Evolutionary conservation across 495 filamentous ascomycete genomes (phyloP).

Genomic region (Penicillium nucicola): DNA sequence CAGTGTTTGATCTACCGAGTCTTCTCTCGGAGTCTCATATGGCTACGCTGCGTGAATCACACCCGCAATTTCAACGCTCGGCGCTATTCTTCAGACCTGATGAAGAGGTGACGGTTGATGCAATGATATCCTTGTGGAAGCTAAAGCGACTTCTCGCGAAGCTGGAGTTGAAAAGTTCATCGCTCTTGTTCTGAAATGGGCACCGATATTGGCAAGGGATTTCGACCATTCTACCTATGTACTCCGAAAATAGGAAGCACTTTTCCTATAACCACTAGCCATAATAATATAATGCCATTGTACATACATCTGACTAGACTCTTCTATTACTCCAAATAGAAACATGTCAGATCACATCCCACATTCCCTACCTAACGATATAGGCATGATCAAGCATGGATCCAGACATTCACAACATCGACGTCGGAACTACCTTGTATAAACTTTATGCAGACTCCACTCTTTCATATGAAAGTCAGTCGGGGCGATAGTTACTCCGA

Average conservation of each 20-base stretch:
- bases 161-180: background rate
- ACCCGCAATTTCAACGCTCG: conserved; percentile 20
- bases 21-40: conserved; percentile 37
- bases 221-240: too few species aligned
- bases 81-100: conserved; percentile 39
- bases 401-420: too few species aligned
- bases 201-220: too few species aligned
- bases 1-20: conserved; percentile 40
- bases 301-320: too few species aligned
- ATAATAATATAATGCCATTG: too few species aligned
- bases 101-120: conserved; percentile 35
- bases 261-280: too few species aligned
- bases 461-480: background rate
- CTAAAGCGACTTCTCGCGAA: conserved; percentile 55
- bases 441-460: background rate
- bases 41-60: conserved; percentile 20
- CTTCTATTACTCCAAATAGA: too few species aligned
- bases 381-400: too few species aligned
- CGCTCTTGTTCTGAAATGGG: too few species aligned
- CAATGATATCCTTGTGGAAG: conserved; percentile 64
- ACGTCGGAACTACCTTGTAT: background rate
- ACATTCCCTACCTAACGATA: too few species aligned
- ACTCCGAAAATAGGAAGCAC: too few species aligned
- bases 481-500: background rate
- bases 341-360: too few species aligned